Evolutionary conservation across 148 eudicot genomes (phyloP), one percentile per base, ranked within the genome.

Genomic region (Silene uniflora): DNA sequence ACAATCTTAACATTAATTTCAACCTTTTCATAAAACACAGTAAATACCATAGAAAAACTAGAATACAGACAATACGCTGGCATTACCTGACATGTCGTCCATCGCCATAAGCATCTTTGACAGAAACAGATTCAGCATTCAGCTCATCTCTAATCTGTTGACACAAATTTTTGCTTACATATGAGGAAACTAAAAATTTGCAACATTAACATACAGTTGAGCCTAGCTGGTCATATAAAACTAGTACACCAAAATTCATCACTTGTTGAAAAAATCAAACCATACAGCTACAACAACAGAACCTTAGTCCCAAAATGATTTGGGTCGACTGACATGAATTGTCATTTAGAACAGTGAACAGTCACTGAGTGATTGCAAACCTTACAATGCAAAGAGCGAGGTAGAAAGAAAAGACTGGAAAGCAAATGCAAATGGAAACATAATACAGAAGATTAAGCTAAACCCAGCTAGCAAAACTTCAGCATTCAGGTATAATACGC

Each of bases 81-180:
- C 19, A 75, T 79, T 67, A 91, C 98, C 93, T 88, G 63, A 93
- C 98, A 80, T 93, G 98, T 29, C 97, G 88, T 21, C 98, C 98
- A 86, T 93, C 98, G 52, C 98, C 98, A 81, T 87, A 89, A 73
- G 92, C 93, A 86, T 93, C 98, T 80, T 85, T 81, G 66, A 93
- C 92, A 68, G 54, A 63, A 54, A 93, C 98, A n/a, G 85, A 85
- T 47, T 89, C 98, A 42, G 98, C 98, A 77, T 80, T 87, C 60
- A 93, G 85, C 52, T 86, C 82, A 54, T 93, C 96, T 82, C 82
- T 89, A 72, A 93, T 93, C 98, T 91, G 88, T 79, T 47, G 3
- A 69, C 76, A 75, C 76, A 81, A 46, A 74, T 24, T 24, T 75
- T 46, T 17, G 22, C 63, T 49, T 14, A 46, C 18, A 59, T 24